Evolutionary conservation across 257 asterid species (phyloP).

Genomic region (Scutellaria galericulata): DNA sequence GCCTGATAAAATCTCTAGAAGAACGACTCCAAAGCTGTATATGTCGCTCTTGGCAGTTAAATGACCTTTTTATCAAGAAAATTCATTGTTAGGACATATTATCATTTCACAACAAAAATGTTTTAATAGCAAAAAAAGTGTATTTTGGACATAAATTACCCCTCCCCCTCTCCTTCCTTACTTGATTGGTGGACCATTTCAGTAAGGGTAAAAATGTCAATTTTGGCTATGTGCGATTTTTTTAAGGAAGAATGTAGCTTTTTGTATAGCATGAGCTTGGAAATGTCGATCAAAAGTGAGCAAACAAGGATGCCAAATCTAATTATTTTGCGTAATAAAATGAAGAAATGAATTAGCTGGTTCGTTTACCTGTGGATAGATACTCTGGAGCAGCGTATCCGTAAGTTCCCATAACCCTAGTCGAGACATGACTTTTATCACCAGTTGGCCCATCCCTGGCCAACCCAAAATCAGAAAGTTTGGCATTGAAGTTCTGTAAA

Average conservation of each 20-base stretch:
- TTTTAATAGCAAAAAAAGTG: too few relatives aligned
- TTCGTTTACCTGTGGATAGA: constrained; percentile 58
- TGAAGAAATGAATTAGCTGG: background rate
- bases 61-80: constrained; percentile 49
- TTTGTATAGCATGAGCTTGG: background rate
- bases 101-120: background rate
- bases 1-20: constrained; percentile 67
- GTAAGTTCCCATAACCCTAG: constrained; percentile 72
- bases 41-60: constrained; percentile 79
- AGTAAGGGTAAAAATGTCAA: too few relatives aligned
- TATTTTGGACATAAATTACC: too few relatives aligned
- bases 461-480: constrained; percentile 80
- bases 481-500: constrained; percentile 66
- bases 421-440: constrained; percentile 72
- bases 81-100: constrained; percentile 14
- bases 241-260: too few relatives aligned
- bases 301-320: background rate
- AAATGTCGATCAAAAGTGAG: background rate
- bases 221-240: too few relatives aligned
- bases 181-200: too few relatives aligned
- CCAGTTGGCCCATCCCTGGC: constrained; percentile 84
- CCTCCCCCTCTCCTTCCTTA: too few relatives aligned
- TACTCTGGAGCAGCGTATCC: constrained; percentile 81
- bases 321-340: background rate
- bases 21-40: constrained; percentile 80